These are phyloP conservation scores for Breynia disticha DNA, from an alignment of 441 rosid species.

Conservation along the genomic window DNA sequence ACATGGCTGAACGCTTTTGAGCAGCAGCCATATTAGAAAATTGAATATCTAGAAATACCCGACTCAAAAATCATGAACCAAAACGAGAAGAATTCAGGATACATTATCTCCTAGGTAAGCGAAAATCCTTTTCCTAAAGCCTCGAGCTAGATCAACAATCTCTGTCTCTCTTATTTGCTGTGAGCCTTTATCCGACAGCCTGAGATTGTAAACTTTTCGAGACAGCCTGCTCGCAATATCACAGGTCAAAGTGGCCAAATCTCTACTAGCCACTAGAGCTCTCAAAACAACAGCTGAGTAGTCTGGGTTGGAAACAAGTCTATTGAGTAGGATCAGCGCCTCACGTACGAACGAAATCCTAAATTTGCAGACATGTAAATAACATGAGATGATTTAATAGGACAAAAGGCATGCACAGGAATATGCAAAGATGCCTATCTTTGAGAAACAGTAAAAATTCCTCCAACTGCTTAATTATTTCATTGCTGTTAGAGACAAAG, in stretches of 20 bases:
- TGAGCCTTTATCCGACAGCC: slow-evolving; percentile 20
- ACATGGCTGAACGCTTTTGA: background rate
- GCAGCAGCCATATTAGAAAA: background rate
- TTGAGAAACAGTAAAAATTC: too few relatives aligned
- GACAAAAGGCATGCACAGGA: too few relatives aligned
- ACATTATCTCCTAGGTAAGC: slow-evolving; percentile 45
- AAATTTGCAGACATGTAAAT: background rate
- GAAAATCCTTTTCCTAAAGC: slow-evolving; percentile 58
- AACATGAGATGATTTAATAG: background rate
- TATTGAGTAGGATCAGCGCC: slow-evolving; percentile 62
- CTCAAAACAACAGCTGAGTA: slow-evolving; percentile 48
- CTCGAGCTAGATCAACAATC: slow-evolving; percentile 51
- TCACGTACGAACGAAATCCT: slow-evolving; percentile 75
- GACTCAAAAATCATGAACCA: slow-evolving; percentile 3
- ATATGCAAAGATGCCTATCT: too few relatives aligned
- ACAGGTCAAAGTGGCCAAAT: slow-evolving; percentile 64
- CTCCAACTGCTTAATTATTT: too few relatives aligned
- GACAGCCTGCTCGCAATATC: slow-evolving; percentile 69
- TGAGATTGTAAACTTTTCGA: slow-evolving; percentile 23
- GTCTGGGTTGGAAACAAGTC: slow-evolving; percentile 59
- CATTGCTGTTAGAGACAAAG: too few relatives aligned
- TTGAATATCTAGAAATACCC: background rate
- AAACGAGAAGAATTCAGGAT: slow-evolving; percentile 3
- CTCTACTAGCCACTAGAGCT: slow-evolving; percentile 56
- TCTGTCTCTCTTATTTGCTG: slow-evolving; percentile 51